phyloP scores from a whole-genome alignment of 140 eudicot species.

The Flaveria floridana region DNA sequence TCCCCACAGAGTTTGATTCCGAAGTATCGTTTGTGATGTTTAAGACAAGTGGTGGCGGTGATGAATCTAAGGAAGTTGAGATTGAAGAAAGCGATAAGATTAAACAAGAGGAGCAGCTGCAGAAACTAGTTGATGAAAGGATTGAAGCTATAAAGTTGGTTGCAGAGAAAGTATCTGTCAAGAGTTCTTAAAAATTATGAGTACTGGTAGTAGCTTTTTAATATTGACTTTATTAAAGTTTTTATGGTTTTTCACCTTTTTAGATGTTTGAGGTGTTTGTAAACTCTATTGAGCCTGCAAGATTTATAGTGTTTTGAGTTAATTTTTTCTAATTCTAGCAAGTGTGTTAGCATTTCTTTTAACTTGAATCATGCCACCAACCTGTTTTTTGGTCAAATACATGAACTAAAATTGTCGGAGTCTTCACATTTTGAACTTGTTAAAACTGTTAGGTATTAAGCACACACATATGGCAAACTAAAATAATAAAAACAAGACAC shows the following conservation, averaged over 20 bases:
- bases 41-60: slow-evolving; percentile 48
- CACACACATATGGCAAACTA: no score
- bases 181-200: slow-evolving; percentile 29
- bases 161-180: slow-evolving; percentile 50
- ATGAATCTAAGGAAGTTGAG: slow-evolving; percentile 44
- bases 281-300: slow-evolving; percentile 28
- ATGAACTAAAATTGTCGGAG: no score
- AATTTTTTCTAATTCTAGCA: neutral
- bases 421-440: no score
- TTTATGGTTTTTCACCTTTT: slow-evolving; percentile 16
- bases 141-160: slow-evolving; percentile 54
- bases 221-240: neutral
- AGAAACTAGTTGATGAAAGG: slow-evolving; percentile 74
- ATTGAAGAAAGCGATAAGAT: slow-evolving; percentile 48
- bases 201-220: neutral
- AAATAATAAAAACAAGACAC: no score
- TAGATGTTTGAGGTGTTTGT: slow-evolving; percentile 24
- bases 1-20: slow-evolving; percentile 56
- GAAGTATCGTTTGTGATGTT: slow-evolving; percentile 81
- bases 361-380: neutral
- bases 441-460: no score
- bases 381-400: neutral
- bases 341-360: neutral
- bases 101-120: slow-evolving; percentile 60
- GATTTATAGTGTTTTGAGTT: slow-evolving; percentile 6